Evolutionary conservation across 208 protist species (phyloP).

Genomic region (Acanthamoeba healyi): DNA sequence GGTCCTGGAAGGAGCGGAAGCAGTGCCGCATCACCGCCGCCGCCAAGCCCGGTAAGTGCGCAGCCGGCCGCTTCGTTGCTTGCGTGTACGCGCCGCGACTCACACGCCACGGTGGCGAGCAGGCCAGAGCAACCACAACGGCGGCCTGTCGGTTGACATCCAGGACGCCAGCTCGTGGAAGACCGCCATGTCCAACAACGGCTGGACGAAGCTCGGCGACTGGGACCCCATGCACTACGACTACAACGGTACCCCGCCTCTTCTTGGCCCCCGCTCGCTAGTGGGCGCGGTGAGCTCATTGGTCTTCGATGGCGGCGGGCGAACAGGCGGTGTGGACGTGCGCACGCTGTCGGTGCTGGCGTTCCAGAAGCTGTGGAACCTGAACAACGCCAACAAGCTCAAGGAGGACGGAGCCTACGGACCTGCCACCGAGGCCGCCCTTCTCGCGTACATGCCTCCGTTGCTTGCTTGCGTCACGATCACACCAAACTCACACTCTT

Average conservation of each 20-base stretch:
- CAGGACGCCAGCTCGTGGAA: not conserved
- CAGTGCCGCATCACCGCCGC: slow-evolving; percentile 1
- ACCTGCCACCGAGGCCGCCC: not conserved
- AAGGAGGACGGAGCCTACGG: not conserved
- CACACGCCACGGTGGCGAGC: not conserved
- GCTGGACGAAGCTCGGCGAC: slow-evolving; percentile 6
- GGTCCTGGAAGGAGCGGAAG: not conserved
- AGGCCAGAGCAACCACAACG: slow-evolving; percentile 35
- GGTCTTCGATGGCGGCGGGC: not conserved
- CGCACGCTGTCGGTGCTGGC: slow-evolving; percentile 18
- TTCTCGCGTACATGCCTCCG: not conserved
- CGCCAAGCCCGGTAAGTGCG: not conserved
- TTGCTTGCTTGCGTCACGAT: too few species aligned
- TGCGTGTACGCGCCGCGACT: not conserved
- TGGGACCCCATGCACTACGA: slow-evolving; percentile 59
- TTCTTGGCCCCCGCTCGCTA: not conserved
- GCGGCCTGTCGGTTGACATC: not conserved
- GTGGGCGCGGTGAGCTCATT: not conserved
- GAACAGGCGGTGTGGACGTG: not conserved
- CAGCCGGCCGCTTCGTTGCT: not conserved
- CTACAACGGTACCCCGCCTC: not conserved
- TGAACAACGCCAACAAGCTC: slow-evolving; percentile 32
- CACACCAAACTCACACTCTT: not conserved
- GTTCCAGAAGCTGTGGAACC: slow-evolving; percentile 37
- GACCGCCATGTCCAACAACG: slow-evolving; percentile 5